Percentiles rank a stretch among this genome's conserved stretches.
These are phyloP conservation scores for Carex cristatella DNA, from an alignment of 176 grass and related monocot species.

Conservation along the genomic window DNA sequence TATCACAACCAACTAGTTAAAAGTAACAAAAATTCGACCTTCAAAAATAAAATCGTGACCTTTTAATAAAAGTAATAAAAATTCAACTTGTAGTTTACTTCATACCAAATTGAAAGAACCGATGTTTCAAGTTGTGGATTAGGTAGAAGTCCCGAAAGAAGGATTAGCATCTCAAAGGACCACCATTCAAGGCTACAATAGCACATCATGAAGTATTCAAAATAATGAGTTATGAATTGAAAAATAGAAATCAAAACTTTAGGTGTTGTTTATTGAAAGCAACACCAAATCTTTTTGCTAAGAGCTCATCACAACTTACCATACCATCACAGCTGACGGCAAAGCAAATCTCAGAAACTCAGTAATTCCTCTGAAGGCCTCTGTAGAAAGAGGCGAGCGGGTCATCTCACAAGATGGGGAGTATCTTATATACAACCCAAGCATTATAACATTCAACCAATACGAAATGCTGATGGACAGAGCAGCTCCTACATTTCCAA, in stretches of 20 bases:
- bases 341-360: conserved; percentile 65
- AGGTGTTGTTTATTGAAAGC: not conserved
- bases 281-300: not conserved
- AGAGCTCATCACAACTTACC: conserved; percentile 42
- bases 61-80: not conserved
- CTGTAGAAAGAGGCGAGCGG: conserved; percentile 29
- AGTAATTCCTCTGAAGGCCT: conserved; percentile 54
- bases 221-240: not conserved
- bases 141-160: conserved; percentile 68
- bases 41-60: too few species aligned
- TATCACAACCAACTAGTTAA: not conserved
- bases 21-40: not conserved
- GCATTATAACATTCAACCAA: conserved; percentile 68
- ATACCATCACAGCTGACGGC: conserved; percentile 85
- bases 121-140: conserved; percentile 82
- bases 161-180: conserved; percentile 85
- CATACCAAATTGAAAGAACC: conserved; percentile 85
- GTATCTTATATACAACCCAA: conserved; percentile 52
- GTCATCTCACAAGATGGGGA: conserved; percentile 52
- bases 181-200: conserved; percentile 80
- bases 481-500: conserved; percentile 66
- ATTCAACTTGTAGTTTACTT: not conserved
- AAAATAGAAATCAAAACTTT: not conserved
- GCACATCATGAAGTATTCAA: conserved; percentile 20
- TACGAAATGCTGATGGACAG: conserved; percentile 72